A percentile compares a stretch with the other conserved stretches of the same genome.
These are phyloP conservation scores for Boletus subluridellus DNA, from an alignment of 1,284 basidiomycete genomes.

Conservation along the genomic window DNA sequence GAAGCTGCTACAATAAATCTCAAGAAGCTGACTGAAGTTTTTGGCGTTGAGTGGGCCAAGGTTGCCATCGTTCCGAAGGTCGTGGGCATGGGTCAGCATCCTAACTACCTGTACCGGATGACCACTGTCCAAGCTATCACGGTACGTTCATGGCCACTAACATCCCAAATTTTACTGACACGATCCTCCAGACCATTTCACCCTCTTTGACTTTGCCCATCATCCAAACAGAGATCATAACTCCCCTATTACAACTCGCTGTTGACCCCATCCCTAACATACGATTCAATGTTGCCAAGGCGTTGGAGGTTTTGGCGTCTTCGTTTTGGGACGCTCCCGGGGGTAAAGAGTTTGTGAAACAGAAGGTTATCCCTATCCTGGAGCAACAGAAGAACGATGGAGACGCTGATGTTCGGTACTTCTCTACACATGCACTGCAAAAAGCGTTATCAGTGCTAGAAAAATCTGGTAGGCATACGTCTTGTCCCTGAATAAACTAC, in stretches of 20 bases:
- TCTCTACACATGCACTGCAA: constrained; percentile 69
- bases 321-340: constrained; percentile 67
- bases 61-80: constrained; percentile 96
- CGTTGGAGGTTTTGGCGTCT: constrained; percentile 80
- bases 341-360: constrained; percentile 70
- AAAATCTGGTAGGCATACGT: constrained; percentile 26
- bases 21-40: constrained; percentile 97
- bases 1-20: constrained; percentile 97
- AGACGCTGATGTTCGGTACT: constrained; percentile 95
- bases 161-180: constrained; percentile 8
- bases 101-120: constrained; percentile 98
- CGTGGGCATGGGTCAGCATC: constrained; percentile 95
- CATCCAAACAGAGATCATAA: constrained; percentile 82
- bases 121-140: constrained; percentile 99
- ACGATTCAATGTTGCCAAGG: constrained; percentile 98
- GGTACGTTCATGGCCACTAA: constrained; percentile 47
- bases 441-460: constrained; percentile 40
- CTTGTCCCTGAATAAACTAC: neutral
- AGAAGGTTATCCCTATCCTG: constrained; percentile 78
- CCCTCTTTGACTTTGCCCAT: constrained; percentile 88
- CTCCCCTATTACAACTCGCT: constrained; percentile 81
- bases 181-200: constrained; percentile 74
- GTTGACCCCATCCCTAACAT: constrained; percentile 98
- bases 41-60: constrained; percentile 97
- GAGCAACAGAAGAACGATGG: constrained; percentile 86